Evolutionary conservation across 805 yeast genomes (phyloP).

Genomic region (Ogataea salicorniae): DNA sequence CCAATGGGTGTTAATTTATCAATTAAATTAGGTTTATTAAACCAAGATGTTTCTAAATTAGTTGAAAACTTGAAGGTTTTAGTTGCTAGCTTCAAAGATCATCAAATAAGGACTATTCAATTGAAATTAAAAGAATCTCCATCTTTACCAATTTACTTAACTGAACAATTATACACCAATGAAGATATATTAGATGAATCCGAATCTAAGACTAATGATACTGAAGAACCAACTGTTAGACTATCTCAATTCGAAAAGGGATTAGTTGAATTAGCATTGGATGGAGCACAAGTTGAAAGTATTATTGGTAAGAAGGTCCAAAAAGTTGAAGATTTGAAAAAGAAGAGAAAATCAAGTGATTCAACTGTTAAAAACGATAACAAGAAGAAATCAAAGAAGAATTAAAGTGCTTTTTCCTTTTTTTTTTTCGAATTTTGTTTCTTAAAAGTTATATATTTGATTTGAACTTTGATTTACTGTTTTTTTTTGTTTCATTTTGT

Average conservation of each 20-base stretch:
- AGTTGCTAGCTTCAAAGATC: slow-evolving; percentile 38
- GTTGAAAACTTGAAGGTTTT: slow-evolving; percentile 58
- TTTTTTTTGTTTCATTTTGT: no score
- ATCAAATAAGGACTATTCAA: slow-evolving; percentile 50
- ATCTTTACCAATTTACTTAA: slow-evolving; percentile 74
- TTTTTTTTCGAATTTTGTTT: no score
- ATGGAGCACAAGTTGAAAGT: slow-evolving; percentile 60
- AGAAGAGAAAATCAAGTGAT: slow-evolving; percentile 9
- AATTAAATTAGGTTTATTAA: slow-evolving; percentile 59
- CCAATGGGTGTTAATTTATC: slow-evolving; percentile 70
- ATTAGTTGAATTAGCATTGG: slow-evolving; percentile 74
- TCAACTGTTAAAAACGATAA: not conserved
- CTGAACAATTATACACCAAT: slow-evolving; percentile 49
- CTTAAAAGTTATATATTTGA: no score
- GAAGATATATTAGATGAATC: slow-evolving; percentile 41
- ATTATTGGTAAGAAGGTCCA: slow-evolving; percentile 55
- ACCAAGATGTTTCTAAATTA: slow-evolving; percentile 43
- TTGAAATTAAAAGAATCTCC: slow-evolving; percentile 72
- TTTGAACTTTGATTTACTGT: no score
- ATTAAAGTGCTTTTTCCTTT: not conserved
- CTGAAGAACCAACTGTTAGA: slow-evolving; percentile 33
- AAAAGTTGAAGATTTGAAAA: slow-evolving; percentile 26
- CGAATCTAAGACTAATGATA: slow-evolving; percentile 17
- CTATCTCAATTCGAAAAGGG: slow-evolving; percentile 66
- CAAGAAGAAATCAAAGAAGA: slow-evolving; percentile 2